Evolutionary conservation across 805 yeast species (phyloP).

Genomic region (Lipomyces kockii): DNA sequence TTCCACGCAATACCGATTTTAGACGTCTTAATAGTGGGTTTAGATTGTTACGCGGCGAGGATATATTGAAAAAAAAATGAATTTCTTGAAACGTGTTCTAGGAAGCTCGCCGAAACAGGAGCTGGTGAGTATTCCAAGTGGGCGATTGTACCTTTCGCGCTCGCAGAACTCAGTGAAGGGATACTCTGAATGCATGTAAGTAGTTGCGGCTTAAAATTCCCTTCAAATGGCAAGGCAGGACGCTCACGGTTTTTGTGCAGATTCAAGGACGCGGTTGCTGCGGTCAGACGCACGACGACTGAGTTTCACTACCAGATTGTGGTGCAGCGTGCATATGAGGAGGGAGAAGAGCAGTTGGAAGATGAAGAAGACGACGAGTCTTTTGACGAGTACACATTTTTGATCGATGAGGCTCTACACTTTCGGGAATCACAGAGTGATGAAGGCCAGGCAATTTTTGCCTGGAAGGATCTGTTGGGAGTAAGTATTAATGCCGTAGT

Average conservation of each 20-base stretch:
- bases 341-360: slow-evolving; percentile 60
- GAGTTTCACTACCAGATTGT: slow-evolving; percentile 72
- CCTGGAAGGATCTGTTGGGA: slow-evolving; percentile 86
- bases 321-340: slow-evolving; percentile 69
- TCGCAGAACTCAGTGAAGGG: slow-evolving; percentile 85
- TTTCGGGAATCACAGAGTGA: slow-evolving; percentile 58
- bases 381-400: slow-evolving; percentile 71
- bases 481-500: slow-evolving; percentile 10
- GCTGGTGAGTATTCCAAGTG: slow-evolving; percentile 76
- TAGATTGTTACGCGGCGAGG: background rate
- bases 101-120: slow-evolving; percentile 55
- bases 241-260: slow-evolving; percentile 50
- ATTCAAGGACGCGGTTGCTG: slow-evolving; percentile 77
- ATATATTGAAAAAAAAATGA: slow-evolving; percentile 53
- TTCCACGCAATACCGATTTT: background rate
- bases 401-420: slow-evolving; percentile 63
- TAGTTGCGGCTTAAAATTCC: background rate
- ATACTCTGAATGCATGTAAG: slow-evolving; percentile 61
- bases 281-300: slow-evolving; percentile 68
- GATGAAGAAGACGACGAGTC: slow-evolving; percentile 53
- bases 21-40: background rate
- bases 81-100: slow-evolving; percentile 68
- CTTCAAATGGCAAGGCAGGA: background rate
- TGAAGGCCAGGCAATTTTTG: slow-evolving; percentile 61
- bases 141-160: slow-evolving; percentile 75